Percentiles rank a stretch among this genome's conserved stretches.
phyloP scores from a whole-genome alignment of 345 rosid genomes.

The Lepidium didymum region DNA sequence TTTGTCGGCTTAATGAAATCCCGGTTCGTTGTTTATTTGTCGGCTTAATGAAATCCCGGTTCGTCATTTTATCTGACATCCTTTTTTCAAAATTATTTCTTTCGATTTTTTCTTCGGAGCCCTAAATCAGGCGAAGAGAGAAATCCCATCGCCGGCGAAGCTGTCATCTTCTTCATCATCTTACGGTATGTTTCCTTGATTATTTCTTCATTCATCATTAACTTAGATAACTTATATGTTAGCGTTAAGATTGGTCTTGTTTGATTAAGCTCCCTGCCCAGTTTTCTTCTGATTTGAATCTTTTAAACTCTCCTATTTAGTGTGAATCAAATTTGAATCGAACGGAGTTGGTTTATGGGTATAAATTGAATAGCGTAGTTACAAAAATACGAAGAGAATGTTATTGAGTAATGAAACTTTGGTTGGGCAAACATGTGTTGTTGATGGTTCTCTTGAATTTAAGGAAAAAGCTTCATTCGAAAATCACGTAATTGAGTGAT shows the following conservation, averaged over 20 bases:
- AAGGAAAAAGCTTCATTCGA: no score
- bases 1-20: background rate
- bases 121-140: conserved; percentile 8
- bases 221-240: background rate
- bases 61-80: background rate
- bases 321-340: background rate
- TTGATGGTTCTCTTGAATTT: no score
- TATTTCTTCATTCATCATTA: background rate
- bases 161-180: background rate
- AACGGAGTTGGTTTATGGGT: background rate
- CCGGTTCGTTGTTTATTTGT: background rate
- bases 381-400: background rate
- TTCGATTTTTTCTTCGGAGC: background rate
- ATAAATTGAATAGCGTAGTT: background rate
- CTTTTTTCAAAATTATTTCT: background rate
- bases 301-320: background rate
- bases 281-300: background rate
- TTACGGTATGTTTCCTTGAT: background rate
- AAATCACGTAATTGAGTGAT: no score
- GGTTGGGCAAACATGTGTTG: no score
- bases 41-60: background rate
- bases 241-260: background rate
- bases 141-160: background rate
- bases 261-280: background rate
- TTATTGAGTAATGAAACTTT: no score